Percentiles rank a stretch among this genome's conserved stretches.
phyloP scores from a whole-genome alignment of 2,329 filamentous ascomycete species.

The Venturia oleaginea region DNA sequence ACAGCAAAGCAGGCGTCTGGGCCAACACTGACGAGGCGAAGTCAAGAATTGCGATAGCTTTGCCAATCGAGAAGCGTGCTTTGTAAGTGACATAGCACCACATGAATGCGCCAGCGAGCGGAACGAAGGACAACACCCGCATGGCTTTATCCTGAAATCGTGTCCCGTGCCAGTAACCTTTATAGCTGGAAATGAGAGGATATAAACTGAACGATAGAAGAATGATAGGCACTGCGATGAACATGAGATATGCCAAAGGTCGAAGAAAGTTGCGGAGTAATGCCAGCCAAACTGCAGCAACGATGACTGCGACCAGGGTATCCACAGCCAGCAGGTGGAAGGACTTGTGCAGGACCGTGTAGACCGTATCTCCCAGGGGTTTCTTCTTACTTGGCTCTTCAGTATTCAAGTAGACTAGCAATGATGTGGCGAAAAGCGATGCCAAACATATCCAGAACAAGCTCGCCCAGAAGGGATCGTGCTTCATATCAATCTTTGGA shows the following conservation, averaged over 20 bases:
- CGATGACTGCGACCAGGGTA: conserved; percentile 78
- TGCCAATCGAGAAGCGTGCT: conserved; percentile 69
- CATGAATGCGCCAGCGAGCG: conserved; percentile 60
- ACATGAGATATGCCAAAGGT: conserved; percentile 68
- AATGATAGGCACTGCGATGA: conserved; percentile 77
- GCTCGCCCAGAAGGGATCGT: conserved; percentile 88
- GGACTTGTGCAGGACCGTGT: conserved; percentile 76
- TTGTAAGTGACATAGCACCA: conserved; percentile 81
- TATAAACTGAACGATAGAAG: conserved; percentile 87
- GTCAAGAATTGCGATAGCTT: conserved; percentile 81
- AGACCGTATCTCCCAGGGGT: conserved; percentile 85
- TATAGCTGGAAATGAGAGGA: conserved; percentile 81
- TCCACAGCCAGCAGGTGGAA: conserved; percentile 86
- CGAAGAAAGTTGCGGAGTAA: conserved; percentile 80
- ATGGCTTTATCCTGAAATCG: conserved; percentile 74
- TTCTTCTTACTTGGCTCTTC: conserved; percentile 52
- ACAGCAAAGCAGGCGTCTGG: conserved; percentile 71
- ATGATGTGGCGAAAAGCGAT: conserved; percentile 76
- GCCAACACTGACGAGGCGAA: conserved; percentile 83
- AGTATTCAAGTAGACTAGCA: conserved; percentile 85
- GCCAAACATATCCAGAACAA: conserved; percentile 79
- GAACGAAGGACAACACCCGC: conserved; percentile 76
- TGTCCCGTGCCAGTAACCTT: conserved; percentile 62
- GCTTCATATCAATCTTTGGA: conserved; percentile 54
- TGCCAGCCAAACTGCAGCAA: conserved; percentile 85